A percentile compares a stretch with the other conserved stretches of the same genome.
Evolutionary conservation across 2,329 filamentous ascomycete species (phyloP).

Genomic region (Elsinoe ampelina): DNA sequence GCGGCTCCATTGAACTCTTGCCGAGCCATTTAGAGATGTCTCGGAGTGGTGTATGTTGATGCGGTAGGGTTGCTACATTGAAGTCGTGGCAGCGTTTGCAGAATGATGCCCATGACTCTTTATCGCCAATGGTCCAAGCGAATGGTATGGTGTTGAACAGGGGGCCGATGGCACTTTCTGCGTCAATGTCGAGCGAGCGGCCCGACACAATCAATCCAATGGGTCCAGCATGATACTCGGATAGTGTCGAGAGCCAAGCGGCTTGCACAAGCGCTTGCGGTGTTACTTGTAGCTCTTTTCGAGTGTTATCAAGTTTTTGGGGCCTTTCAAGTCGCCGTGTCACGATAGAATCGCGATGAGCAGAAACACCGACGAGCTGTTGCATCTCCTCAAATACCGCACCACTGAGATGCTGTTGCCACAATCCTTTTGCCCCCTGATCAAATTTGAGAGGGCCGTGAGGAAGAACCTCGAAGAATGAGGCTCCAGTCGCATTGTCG

Average conservation of each 20-base stretch:
- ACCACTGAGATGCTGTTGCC: constrained; percentile 48
- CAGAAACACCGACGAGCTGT: constrained; percentile 19
- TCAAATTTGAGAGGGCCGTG: constrained; percentile 55
- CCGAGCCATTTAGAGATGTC: constrained; percentile 73
- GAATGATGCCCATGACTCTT: constrained; percentile 50
- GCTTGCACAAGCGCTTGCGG: constrained; percentile 72
- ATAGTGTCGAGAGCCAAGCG: constrained; percentile 54
- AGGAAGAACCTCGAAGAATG: constrained; percentile 58
- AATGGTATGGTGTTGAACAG: constrained; percentile 87
- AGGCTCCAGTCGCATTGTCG: constrained; percentile 32
- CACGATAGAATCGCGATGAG: constrained; percentile 17
- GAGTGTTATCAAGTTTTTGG: constrained; percentile 37
- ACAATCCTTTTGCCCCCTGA: constrained; percentile 53
- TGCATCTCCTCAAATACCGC: constrained; percentile 28
- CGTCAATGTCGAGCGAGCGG: constrained; percentile 58
- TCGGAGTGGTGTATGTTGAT: constrained; percentile 69
- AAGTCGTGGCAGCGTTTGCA: constrained; percentile 60
- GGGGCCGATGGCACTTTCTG: constrained; percentile 64
- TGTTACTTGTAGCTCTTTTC: constrained; percentile 58
- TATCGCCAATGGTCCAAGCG: constrained; percentile 37
- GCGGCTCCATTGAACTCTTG: constrained; percentile 41
- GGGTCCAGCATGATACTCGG: constrained; percentile 35
- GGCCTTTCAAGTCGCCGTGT: constrained; percentile 36
- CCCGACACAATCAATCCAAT: constrained; percentile 74
- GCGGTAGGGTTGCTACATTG: constrained; percentile 57